A percentile compares a stretch with the other conserved stretches of the same genome.
phyloP scores from a whole-genome alignment of 441 rosid genomes.

The Gossypium davidsonii region DNA sequence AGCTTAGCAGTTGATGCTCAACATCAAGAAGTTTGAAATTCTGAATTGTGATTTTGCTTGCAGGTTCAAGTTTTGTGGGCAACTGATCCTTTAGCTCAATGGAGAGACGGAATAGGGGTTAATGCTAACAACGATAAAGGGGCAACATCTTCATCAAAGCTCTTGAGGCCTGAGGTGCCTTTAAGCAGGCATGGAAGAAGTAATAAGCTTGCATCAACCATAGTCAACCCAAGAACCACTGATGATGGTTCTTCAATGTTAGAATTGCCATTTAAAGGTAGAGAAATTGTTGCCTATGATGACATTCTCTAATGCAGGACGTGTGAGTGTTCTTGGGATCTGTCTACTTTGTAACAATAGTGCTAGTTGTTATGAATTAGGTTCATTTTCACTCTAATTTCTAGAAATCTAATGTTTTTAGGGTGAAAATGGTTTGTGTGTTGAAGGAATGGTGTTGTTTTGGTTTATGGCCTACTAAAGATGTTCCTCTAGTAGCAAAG shows the following conservation, averaged over 20 bases:
- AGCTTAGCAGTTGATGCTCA: neutral
- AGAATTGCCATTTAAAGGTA: constrained; percentile 42
- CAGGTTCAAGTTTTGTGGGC: constrained; percentile 76
- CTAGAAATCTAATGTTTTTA: neutral
- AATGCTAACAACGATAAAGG: constrained; percentile 31
- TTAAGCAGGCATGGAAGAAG: constrained; percentile 70
- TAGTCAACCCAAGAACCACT: constrained; percentile 52
- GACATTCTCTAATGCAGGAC: constrained; percentile 46
- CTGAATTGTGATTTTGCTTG: constrained; percentile 7
- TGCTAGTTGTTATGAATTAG: neutral
- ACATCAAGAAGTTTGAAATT: neutral
- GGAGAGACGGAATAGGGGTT: constrained; percentile 59
- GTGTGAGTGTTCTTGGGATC: neutral
- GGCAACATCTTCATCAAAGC: constrained; percentile 51
- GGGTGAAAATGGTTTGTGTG: neutral
- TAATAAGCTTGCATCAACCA: constrained; percentile 64
- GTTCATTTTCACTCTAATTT: neutral
- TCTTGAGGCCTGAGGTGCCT: constrained; percentile 57
- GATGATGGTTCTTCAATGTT: constrained; percentile 18
- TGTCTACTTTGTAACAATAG: neutral
- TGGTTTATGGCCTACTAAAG: neutral
- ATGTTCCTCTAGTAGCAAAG: neutral
- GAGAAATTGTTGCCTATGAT: constrained; percentile 72
- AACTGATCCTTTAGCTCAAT: constrained; percentile 62
- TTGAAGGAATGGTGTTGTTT: neutral